Conservation (phyloP, 1,284 basidiomycete species). For the Kalmanozyma brasiliensis region DNA sequence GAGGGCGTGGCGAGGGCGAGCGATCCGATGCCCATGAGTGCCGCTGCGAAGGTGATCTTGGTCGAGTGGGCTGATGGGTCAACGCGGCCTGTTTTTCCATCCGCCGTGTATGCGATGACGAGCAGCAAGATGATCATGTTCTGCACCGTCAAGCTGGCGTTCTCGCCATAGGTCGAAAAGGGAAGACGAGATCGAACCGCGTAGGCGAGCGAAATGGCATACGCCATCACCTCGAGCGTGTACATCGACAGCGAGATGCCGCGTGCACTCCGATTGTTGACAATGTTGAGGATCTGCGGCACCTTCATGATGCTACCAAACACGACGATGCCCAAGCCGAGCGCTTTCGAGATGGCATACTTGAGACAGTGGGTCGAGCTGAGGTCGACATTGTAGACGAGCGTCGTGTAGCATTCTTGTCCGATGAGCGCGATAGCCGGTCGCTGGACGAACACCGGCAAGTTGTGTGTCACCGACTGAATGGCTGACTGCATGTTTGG, state of each 20-base stretch:
- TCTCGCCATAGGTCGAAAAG: slow-evolving; percentile 87
- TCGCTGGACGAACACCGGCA: slow-evolving; percentile 84
- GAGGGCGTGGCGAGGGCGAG: slow-evolving; percentile 54
- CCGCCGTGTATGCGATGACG: slow-evolving; percentile 60
- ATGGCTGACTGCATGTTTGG: slow-evolving; percentile 69
- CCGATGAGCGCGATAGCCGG: slow-evolving; percentile 85
- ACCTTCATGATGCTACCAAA: slow-evolving; percentile 96
- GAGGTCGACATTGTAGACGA: slow-evolving; percentile 89
- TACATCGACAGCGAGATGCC: slow-evolving; percentile 76
- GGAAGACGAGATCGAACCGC: slow-evolving; percentile 84
- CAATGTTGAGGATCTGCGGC: slow-evolving; percentile 78
- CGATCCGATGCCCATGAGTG: slow-evolving; percentile 87
- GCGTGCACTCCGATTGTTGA: slow-evolving; percentile 76
- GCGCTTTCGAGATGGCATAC: slow-evolving; percentile 87
- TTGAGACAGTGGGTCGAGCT: slow-evolving; percentile 85
- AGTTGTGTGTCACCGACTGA: slow-evolving; percentile 69
- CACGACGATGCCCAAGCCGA: slow-evolving; percentile 90
- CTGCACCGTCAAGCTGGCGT: slow-evolving; percentile 65
- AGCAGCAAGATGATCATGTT: slow-evolving; percentile 66
- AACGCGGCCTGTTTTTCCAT: slow-evolving; percentile 20
- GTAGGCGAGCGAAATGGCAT: slow-evolving; percentile 84
- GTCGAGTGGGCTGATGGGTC: slow-evolving; percentile 44
- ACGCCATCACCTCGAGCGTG: slow-evolving; percentile 78
- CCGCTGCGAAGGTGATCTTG: slow-evolving; percentile 73
- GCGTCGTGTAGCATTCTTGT: slow-evolving; percentile 82